These are phyloP conservation scores for Pythium guiyangense DNA, from an alignment of 352 stramenopile species.

Conservation along the genomic window DNA sequence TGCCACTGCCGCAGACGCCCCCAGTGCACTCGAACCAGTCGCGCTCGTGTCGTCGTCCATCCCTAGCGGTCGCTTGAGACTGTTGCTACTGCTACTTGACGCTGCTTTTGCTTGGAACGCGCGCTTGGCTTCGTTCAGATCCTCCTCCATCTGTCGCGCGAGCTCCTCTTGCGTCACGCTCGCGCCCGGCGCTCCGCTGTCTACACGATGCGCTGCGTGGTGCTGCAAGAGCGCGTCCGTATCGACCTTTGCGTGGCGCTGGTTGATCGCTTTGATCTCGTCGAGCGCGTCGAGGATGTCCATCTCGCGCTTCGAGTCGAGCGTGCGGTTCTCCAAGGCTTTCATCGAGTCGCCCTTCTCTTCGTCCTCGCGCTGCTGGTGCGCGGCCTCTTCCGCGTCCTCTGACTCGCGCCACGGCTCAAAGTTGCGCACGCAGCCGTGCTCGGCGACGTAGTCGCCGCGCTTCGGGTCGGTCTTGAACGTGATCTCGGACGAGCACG, in stretches of 20 bases:
- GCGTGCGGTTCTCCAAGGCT: conserved; percentile 96
- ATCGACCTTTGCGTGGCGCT: conserved; percentile 90
- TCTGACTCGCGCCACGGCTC: conserved; percentile 94
- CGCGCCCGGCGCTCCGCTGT: conserved; percentile 13
- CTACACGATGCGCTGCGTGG: conserved; percentile 10
- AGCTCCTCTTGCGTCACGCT: conserved; percentile 33
- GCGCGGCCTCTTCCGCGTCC: conserved; percentile 62
- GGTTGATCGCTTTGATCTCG: conserved; percentile 98
- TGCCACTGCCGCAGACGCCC: background rate
- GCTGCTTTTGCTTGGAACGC: conserved; percentile 32
- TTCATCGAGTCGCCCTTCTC: conserved; percentile 97
- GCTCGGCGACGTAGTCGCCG: conserved; percentile 97
- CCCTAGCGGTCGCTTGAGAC: conserved; percentile 6
- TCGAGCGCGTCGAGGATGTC: conserved; percentile 98
- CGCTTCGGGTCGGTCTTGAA: conserved; percentile 99
- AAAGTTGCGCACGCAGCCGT: conserved; percentile 96
- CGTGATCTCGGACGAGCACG: conserved; percentile 93
- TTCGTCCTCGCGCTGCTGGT: conserved; percentile 82
- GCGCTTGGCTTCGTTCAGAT: conserved; percentile 38
- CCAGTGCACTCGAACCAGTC: background rate
- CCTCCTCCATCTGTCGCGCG: conserved; percentile 40
- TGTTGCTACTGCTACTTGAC: conserved; percentile 28
- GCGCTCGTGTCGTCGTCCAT: background rate
- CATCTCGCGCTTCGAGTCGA: conserved; percentile 99
- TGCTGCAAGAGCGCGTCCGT: conserved; percentile 72